These are phyloP conservation scores for Singerocomus rubriflavus DNA, from an alignment of 1,284 basidiomycete species.

Conservation along the genomic window DNA sequence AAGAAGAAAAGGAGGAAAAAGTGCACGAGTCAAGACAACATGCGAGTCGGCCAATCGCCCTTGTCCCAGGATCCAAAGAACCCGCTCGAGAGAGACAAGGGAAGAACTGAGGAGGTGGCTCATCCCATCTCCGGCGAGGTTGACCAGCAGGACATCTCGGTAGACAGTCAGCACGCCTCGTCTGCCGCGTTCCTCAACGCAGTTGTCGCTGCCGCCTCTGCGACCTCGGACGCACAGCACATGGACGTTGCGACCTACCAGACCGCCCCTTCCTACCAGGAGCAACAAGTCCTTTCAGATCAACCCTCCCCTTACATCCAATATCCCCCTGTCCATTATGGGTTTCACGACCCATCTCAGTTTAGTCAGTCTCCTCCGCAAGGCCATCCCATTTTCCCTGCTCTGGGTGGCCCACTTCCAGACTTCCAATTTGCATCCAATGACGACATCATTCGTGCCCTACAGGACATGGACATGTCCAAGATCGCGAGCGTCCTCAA, in stretches of 20 bases:
- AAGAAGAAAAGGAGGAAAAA: constrained; percentile 27
- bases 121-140: constrained; percentile 6
- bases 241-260: constrained; percentile 28
- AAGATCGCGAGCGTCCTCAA: constrained; percentile 66
- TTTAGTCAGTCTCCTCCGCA: constrained; percentile 27
- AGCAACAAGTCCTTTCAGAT: constrained; percentile 29
- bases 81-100: constrained; percentile 33
- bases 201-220: constrained; percentile 55
- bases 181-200: constrained; percentile 59
- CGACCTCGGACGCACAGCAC: constrained; percentile 33
- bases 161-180: constrained; percentile 36
- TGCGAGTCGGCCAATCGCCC: constrained; percentile 5
- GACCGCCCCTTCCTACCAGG: constrained; percentile 26
- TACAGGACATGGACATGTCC: constrained; percentile 69
- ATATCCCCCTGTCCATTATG: constrained; percentile 28
- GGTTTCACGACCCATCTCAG: constrained; percentile 31
- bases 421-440: constrained; percentile 59
- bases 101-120: constrained; percentile 37
- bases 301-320: constrained; percentile 29
- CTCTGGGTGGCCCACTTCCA: constrained; percentile 34
- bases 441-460: constrained; percentile 66
- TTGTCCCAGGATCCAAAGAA: background rate
- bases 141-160: constrained; percentile 30
- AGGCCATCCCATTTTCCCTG: constrained; percentile 33
- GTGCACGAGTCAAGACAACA: constrained; percentile 1